phyloP scores from a whole-genome alignment of 2,329 filamentous ascomycete species.

The Claviceps sp. region DNA sequence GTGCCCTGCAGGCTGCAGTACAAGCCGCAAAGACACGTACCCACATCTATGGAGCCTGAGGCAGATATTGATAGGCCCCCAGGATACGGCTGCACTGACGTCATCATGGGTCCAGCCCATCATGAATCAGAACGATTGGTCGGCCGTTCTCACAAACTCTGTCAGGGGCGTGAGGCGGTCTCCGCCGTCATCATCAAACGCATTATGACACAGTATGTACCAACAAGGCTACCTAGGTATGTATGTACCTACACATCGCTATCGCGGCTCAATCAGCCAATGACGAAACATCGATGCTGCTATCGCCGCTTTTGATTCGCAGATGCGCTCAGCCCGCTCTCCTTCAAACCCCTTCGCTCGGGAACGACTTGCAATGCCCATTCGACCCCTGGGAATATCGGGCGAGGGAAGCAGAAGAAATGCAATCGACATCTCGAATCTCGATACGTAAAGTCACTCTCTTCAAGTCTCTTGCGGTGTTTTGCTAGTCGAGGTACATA shows the following conservation, averaged over 20 bases:
- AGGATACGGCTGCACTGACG: constrained; percentile 16
- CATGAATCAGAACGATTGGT: too few relatives aligned
- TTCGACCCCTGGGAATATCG: not conserved
- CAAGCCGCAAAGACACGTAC: not conserved
- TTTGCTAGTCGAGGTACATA: not conserved
- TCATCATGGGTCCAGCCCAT: constrained; percentile 13
- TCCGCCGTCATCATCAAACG: not conserved
- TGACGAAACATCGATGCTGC: not conserved
- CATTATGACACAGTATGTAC: constrained; percentile 2
- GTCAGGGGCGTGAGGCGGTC: not conserved
- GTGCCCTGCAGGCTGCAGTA: too few relatives aligned
- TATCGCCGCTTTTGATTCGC: not conserved
- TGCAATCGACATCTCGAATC: not conserved
- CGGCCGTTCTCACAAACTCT: not conserved
- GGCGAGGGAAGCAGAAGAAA: not conserved
- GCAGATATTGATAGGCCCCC: constrained; percentile 4
- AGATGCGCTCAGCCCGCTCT: not conserved
- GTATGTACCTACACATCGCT: not conserved
- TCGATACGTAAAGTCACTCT: not conserved
- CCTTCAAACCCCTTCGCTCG: not conserved
- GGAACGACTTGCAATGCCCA: not conserved
- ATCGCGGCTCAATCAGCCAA: not conserved
- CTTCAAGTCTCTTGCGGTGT: not conserved
- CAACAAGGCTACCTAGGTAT: not conserved
- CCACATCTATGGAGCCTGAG: constrained; percentile 11